phyloP scores from a whole-genome alignment of 768 basidiomycete species.

The Rhodotorula diobovata region DNA sequence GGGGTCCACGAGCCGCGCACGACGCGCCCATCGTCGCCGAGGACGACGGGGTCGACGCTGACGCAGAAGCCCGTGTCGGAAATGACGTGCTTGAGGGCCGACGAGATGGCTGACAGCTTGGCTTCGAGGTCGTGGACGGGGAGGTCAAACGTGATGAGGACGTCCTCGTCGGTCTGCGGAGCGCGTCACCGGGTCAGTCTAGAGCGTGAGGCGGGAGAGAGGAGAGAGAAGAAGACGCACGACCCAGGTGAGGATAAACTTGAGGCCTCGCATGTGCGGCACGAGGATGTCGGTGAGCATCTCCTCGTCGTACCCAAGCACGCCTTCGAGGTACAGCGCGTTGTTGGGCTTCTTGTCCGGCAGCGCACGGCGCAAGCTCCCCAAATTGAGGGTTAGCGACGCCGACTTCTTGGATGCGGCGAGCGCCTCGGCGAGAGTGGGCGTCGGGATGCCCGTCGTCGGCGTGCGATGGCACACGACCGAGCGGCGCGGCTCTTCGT shows the following conservation, averaged over 20 bases:
- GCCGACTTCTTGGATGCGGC: constrained; percentile 16
- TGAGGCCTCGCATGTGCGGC: constrained; percentile 30
- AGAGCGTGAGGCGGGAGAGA: background rate
- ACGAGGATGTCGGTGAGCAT: constrained; percentile 29
- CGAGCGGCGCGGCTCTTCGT: constrained; percentile 75
- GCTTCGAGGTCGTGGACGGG: constrained; percentile 24
- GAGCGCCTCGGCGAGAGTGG: constrained; percentile 36
- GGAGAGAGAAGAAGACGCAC: constrained; percentile 14
- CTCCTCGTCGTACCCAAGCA: constrained; percentile 40
- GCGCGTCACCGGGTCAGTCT: too few species aligned
- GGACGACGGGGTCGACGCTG: constrained; percentile 21
- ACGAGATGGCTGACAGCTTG: constrained; percentile 16
- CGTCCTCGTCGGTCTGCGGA: constrained; percentile 41
- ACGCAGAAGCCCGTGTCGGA: constrained; percentile 36
- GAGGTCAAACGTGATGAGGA: constrained; percentile 31
- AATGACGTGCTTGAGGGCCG: constrained; percentile 12
- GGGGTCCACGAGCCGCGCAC: constrained; percentile 32
- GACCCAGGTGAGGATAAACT: constrained; percentile 38
- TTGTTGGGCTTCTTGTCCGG: constrained; percentile 32
- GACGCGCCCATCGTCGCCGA: constrained; percentile 32
- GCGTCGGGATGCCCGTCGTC: constrained; percentile 29
- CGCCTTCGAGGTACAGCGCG: constrained; percentile 40
- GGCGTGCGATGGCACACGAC: constrained; percentile 37
- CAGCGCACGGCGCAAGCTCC: constrained; percentile 26
- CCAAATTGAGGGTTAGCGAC: constrained; percentile 26